Evolutionary conservation across 192 early-diverging fungal genomes (phyloP).

Genomic region (Coemansia sp.): DNA sequence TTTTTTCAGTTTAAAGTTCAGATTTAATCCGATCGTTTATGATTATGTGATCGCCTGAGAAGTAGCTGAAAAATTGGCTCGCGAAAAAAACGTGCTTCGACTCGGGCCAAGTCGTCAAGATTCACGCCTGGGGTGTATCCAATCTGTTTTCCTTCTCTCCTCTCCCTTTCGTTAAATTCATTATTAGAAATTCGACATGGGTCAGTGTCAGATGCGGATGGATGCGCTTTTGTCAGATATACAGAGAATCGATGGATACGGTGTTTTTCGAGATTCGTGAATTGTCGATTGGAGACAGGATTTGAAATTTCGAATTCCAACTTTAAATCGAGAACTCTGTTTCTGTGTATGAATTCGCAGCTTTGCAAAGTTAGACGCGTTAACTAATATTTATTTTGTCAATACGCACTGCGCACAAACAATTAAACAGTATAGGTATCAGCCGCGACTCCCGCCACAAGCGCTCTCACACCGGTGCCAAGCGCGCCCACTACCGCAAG

Average conservation of each 20-base stretch:
- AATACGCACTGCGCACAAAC: not conserved
- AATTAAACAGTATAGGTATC: constrained; percentile 71
- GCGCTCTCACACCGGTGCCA: constrained; percentile 95
- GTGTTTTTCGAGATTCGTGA: too few relatives aligned
- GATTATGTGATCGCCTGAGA: not conserved
- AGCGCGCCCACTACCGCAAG: constrained; percentile 99
- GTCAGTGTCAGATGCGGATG: too few relatives aligned
- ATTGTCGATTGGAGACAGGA: too few relatives aligned
- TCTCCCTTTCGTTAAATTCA: too few relatives aligned
- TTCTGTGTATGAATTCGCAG: not conserved
- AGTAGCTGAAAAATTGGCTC: constrained; percentile 3
- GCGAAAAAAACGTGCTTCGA: not conserved
- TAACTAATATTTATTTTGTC: constrained; percentile 5
- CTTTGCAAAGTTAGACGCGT: not conserved
- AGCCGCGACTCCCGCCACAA: constrained; percentile 99
- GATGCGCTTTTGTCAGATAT: too few relatives aligned
- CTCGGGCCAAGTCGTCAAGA: too few relatives aligned
- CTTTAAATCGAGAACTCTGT: too few relatives aligned
- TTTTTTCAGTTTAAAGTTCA: not conserved
- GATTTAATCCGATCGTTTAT: constrained; percentile 7
- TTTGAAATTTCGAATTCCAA: too few relatives aligned
- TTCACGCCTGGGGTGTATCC: too few relatives aligned
- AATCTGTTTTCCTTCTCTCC: too few relatives aligned
- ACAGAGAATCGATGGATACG: too few relatives aligned
- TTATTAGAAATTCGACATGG: too few relatives aligned